Percentiles rank a stretch among this genome's conserved stretches.
Conservation (phyloP, 306 rosid species). For the Fragaria ananassa region DNA sequence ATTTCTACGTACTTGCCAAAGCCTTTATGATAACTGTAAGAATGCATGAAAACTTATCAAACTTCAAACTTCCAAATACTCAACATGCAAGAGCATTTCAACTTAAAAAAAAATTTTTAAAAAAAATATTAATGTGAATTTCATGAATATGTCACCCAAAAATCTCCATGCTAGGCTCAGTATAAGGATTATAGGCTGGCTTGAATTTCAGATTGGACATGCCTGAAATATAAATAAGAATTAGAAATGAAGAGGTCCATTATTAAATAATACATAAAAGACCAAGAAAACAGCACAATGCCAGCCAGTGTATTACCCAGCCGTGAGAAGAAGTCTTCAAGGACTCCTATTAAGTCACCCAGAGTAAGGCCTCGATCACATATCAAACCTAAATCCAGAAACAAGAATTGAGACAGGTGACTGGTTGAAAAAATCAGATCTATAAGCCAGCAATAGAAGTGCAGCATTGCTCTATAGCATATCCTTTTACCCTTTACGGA, state of each 20-base stretch:
- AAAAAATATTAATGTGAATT: background rate
- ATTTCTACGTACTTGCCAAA: constrained; percentile 82
- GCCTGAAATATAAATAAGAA: constrained; percentile 41
- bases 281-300: constrained; percentile 3
- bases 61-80: constrained; percentile 12
- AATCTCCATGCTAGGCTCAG: constrained; percentile 99
- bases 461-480: too few relatives aligned
- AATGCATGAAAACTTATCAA: background rate
- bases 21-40: constrained; percentile 85
- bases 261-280: background rate
- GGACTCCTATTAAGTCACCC: constrained; percentile 82
- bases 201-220: constrained; percentile 81
- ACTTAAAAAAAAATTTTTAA: background rate
- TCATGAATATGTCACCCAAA: constrained; percentile 52
- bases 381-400: constrained; percentile 63
- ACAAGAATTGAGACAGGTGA: constrained; percentile 2
- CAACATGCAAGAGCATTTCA: constrained; percentile 12
- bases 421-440: background rate
- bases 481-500: too few relatives aligned
- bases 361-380: constrained; percentile 90
- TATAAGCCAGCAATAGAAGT: background rate
- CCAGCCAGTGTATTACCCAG: constrained; percentile 47
- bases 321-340: constrained; percentile 84
- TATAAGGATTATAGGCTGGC: constrained; percentile 95
- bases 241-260: background rate